phyloP scores from a whole-genome alignment of 148 eudicot genomes.

The Vaccinium vitisidaea region DNA sequence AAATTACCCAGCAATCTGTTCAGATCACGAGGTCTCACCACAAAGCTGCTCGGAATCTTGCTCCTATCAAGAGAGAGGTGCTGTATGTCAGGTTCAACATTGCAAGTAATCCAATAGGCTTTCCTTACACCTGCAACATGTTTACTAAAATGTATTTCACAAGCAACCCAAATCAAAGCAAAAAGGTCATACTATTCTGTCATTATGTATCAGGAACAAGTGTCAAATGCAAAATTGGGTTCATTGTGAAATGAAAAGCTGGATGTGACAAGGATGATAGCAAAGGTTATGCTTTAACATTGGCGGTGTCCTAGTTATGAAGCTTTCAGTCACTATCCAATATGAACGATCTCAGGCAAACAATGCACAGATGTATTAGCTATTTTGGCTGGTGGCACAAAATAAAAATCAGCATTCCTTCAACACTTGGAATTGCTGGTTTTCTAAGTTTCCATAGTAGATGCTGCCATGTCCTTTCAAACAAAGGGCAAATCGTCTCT shows the following conservation, averaged over 20 bases:
- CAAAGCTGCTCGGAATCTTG: conserved; percentile 77
- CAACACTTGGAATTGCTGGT: background rate
- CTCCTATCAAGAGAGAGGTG: conserved; percentile 80
- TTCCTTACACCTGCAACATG: conserved; percentile 70
- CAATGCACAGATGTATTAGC: background rate
- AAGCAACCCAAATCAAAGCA: background rate
- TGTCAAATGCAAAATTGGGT: background rate
- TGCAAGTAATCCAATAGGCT: conserved; percentile 88
- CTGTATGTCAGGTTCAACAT: conserved; percentile 88
- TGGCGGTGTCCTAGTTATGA: background rate
- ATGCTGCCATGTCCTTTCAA: too few relatives aligned
- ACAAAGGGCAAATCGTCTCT: background rate
- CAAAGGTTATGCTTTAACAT: background rate
- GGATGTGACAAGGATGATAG: background rate
- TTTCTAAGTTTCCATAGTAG: background rate
- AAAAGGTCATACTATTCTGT: background rate
- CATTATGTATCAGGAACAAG: background rate
- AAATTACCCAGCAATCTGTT: conserved; percentile 86
- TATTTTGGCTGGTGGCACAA: background rate
- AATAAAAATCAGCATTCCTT: background rate
- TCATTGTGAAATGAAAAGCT: background rate
- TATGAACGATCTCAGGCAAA: background rate
- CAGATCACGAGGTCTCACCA: conserved; percentile 95
- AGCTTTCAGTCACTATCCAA: background rate
- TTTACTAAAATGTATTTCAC: conserved; percentile 1